Conservation (phyloP, 768 basidiomycete genomes). For the Hericium erinaceus region DNA sequence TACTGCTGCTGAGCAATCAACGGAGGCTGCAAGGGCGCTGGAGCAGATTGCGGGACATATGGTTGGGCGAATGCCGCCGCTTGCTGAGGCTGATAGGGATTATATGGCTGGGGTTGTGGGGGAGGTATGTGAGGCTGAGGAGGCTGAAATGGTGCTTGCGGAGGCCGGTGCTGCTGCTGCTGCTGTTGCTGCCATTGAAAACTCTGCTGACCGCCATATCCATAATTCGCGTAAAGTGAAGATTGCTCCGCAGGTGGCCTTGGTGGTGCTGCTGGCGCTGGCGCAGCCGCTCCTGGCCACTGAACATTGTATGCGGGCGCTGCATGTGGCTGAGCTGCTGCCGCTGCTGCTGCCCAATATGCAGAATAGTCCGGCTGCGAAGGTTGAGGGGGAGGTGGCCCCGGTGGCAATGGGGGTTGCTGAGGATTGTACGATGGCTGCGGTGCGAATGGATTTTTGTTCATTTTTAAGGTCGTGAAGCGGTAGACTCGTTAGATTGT, state of each 20-base stretch:
- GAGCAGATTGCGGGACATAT: conserved; percentile 54
- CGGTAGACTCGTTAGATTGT: neutral
- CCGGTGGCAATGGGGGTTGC: conserved; percentile 74
- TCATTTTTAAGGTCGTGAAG: conserved; percentile 38
- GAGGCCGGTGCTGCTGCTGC: conserved; percentile 43
- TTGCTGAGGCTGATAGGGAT: conserved; percentile 60
- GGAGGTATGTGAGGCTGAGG: conserved; percentile 46
- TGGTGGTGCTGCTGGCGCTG: conserved; percentile 32
- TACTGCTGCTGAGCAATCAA: conserved; percentile 30
- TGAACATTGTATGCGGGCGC: conserved; percentile 51
- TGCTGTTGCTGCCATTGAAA: conserved; percentile 59
- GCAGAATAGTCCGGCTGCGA: conserved; percentile 64
- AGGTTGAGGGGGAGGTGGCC: conserved; percentile 64
- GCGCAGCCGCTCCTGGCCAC: conserved; percentile 48
- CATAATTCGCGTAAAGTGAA: conserved; percentile 85
- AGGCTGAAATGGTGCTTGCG: conserved; percentile 39
- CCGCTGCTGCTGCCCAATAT: conserved; percentile 53
- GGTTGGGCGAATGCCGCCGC: conserved; percentile 53
- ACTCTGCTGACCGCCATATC: conserved; percentile 65
- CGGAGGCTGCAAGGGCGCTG: conserved; percentile 41
- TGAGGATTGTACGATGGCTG: conserved; percentile 59
- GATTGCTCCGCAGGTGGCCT: conserved; percentile 72
- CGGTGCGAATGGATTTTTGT: conserved; percentile 78
- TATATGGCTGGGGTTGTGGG: conserved; percentile 54
- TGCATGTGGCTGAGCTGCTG: conserved; percentile 43